Base-by-base conservation (phyloP, 805 yeast species). In the Kodamaea kaohsiungensis region DNA sequence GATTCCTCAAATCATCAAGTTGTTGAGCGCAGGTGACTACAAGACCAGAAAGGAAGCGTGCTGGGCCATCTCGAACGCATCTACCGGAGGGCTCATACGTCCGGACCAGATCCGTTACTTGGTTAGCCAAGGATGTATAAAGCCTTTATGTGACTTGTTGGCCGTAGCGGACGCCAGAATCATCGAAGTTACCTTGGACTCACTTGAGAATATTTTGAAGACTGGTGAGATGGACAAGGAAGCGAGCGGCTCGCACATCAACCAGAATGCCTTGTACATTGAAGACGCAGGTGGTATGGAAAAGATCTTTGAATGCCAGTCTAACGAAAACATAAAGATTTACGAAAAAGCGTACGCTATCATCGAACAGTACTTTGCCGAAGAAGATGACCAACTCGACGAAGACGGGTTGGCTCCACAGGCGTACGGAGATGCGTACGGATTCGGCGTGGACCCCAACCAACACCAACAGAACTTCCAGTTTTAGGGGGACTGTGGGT, bases 241-340 rank as follows among this genome's bases (percentile, higher is more conserved):
- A 66, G 79, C 86, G 53, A 79, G 83, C 56, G 89, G 88, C 54
- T 70, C 86, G 15, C 72, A 80, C 49, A 80, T 85, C 65, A 95
- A 95, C 74, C 90, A 89, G 70, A 88, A 92, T 68, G 97, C 98
- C 25, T 81, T 91, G 58, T 91, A 75, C 75, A 89, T 95, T 67
- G 99, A 95, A 77, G 98, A 93, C 71, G 98, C 98, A 45, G 98
- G 98, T 65, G 99, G 99, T 59, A 88, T 91, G 85, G 98, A 95
- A 72, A 92, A 90, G 78, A 93, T 95, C 64, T 88, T 88, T 72
- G 91, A 89, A 57, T 89, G 96, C 70, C 99, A 95, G 80, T 84
- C 82, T 69, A 91, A 90, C 75, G 89, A 86, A 66, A 95, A 93
- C 73, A 96, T 93, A 69, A 89, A 87, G 68, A 89, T 95, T 66